Percentiles rank a stretch among this genome's conserved stretches.
phyloP scores from a whole-genome alignment of 1,284 basidiomycete genomes.

The Meripilus lineatus region DNA sequence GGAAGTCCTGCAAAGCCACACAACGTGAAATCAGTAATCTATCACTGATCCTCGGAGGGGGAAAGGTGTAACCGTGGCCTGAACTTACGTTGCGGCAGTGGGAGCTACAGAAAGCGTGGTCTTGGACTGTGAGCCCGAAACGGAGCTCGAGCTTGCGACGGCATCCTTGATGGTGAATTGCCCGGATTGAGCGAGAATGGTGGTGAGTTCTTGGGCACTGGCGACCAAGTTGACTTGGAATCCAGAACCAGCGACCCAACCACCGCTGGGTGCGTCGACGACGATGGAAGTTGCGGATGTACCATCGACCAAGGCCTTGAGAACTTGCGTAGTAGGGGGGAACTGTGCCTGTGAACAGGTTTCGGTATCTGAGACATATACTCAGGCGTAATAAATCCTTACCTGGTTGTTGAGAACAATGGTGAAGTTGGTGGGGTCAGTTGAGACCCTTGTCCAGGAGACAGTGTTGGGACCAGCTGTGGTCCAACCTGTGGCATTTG shows the following conservation, averaged over 20 bases:
- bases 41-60: too few relatives aligned
- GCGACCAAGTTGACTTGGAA: constrained; percentile 71
- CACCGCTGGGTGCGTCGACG: constrained; percentile 49
- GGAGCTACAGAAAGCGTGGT: constrained; percentile 2
- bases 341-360: constrained; percentile 18
- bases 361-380: not conserved
- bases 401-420: constrained; percentile 64
- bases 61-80: too few relatives aligned
- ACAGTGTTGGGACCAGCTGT: constrained; percentile 54
- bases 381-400: constrained; percentile 14
- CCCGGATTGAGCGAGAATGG: constrained; percentile 62
- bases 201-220: constrained; percentile 37
- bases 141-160: constrained; percentile 17
- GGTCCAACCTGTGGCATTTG: constrained; percentile 48
- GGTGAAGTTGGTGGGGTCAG: constrained; percentile 65
- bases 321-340: constrained; percentile 35
- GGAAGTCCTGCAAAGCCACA: constrained; percentile 2
- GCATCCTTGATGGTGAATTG: constrained; percentile 47
- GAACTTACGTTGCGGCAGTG: constrained; percentile 13
- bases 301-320: constrained; percentile 47
- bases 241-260: constrained; percentile 48
- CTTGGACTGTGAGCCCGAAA: constrained; percentile 14
- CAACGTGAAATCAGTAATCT: too few relatives aligned
- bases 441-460: constrained; percentile 57
- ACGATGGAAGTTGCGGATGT: constrained; percentile 23